A percentile compares a stretch with the other conserved stretches of the same genome.
Evolutionary conservation across 2,329 filamentous ascomycete genomes (phyloP).

Genomic region (Fusarium buxicola): DNA sequence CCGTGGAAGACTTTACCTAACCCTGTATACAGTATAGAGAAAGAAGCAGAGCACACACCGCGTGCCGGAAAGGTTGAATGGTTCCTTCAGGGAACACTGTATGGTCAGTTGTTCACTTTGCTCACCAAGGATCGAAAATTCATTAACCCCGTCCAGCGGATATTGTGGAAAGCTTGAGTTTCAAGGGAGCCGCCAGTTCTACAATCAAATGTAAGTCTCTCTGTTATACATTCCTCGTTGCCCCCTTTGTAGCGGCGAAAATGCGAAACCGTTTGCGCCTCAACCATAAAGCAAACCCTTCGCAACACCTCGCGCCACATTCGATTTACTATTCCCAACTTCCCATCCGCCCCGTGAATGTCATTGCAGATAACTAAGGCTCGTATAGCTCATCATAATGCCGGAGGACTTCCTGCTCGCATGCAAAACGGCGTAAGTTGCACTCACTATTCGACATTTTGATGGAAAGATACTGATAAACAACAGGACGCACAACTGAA

Average conservation of each 20-base stretch:
- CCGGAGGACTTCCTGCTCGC: conserved; percentile 58
- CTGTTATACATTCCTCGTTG: conserved; percentile 4
- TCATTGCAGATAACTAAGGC: conserved; percentile 11
- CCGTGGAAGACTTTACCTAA: conserved; percentile 16
- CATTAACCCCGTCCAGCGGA: conserved; percentile 16
- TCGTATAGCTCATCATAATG: conserved; percentile 8
- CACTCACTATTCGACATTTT: conserved; percentile 2
- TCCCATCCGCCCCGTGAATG: conserved; percentile 8
- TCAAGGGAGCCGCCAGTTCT: conserved; percentile 26
- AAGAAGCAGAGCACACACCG: conserved; percentile 72
- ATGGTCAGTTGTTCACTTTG: conserved; percentile 48
- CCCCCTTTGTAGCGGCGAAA: conserved; percentile 15
- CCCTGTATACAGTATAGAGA: conserved; percentile 67
- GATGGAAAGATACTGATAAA: conserved; percentile 21
- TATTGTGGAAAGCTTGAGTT: conserved; percentile 28
- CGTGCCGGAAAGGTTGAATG: conserved; percentile 83
- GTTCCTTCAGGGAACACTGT: conserved; percentile 89
- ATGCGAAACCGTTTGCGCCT: conserved; percentile 14
- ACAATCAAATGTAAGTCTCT: conserved; percentile 9
- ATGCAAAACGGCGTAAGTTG: conserved; percentile 29
- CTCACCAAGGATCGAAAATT: background rate
- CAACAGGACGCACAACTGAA: conserved; percentile 43
- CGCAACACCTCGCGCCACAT: conserved; percentile 1
- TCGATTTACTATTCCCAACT: conserved; percentile 3
- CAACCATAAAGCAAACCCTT: conserved; percentile 6